Conservation (phyloP, 1,284 basidiomycete species). For the Austroboletus olivaceoglutinosus region DNA sequence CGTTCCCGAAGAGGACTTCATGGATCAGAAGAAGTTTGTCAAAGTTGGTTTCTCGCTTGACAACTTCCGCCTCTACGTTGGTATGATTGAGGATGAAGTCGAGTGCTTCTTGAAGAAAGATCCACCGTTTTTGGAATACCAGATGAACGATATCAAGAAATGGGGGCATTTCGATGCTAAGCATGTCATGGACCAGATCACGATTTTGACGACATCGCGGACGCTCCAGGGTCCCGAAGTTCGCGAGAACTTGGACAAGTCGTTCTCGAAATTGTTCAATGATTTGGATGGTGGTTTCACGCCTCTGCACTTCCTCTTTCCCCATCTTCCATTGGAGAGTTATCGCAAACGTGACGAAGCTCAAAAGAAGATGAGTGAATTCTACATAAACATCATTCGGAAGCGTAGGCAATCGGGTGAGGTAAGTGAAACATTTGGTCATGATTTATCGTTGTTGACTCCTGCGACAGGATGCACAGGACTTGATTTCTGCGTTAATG, state of each 20-base stretch:
- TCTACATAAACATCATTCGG: slow-evolving; percentile 88
- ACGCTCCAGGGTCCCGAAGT: slow-evolving; percentile 95
- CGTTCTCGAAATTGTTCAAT: slow-evolving; percentile 83
- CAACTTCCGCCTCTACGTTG: slow-evolving; percentile 88
- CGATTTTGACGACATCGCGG: slow-evolving; percentile 90
- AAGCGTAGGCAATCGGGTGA: slow-evolving; percentile 62
- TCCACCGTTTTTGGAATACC: slow-evolving; percentile 58
- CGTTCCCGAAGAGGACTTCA: slow-evolving; percentile 93
- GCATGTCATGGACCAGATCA: slow-evolving; percentile 85
- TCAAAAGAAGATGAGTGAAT: slow-evolving; percentile 91
- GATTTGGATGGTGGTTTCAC: slow-evolving; percentile 94
- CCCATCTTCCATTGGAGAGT: slow-evolving; percentile 87
- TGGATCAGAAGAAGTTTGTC: slow-evolving; percentile 99
- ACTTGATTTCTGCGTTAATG: slow-evolving; percentile 92
- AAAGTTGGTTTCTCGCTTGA: slow-evolving; percentile 93
- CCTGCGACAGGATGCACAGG: slow-evolving; percentile 63
- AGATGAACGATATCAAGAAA: slow-evolving; percentile 60
- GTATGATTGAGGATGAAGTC: slow-evolving; percentile 87
- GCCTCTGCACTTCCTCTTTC: slow-evolving; percentile 92
- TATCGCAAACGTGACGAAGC: slow-evolving; percentile 88
- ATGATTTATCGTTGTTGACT: slow-evolving; percentile 7
- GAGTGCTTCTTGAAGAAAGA: slow-evolving; percentile 68
- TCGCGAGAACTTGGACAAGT: slow-evolving; percentile 74
- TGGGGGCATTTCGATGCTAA: slow-evolving; percentile 77
- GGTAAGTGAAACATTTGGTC: slow-evolving; percentile 25